Conservation (phyloP, 768 basidiomycete genomes). For the Termitomyces sp. region DNA sequence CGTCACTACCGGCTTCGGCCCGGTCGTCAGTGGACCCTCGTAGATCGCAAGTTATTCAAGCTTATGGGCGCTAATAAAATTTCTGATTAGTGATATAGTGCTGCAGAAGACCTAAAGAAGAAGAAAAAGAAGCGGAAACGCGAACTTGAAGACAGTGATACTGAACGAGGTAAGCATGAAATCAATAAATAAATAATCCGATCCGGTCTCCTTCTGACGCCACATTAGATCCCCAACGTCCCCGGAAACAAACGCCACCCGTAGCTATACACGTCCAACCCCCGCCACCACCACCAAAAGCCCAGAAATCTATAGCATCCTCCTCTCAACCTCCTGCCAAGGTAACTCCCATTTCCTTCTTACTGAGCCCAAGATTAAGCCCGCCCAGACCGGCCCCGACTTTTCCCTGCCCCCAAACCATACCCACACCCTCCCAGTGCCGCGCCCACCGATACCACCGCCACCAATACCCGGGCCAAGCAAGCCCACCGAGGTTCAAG, state of each 20-base stretch:
- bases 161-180: constrained; percentile 43
- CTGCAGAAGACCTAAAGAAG: constrained; percentile 55
- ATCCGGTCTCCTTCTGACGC: background rate
- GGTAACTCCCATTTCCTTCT: background rate
- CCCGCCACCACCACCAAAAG: constrained; percentile 42
- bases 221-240: constrained; percentile 41
- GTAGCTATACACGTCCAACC: constrained; percentile 27
- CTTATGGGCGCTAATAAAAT: background rate
- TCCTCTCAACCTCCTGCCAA: constrained; percentile 19
- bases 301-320: constrained; percentile 45
- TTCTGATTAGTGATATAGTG: constrained; percentile 12
- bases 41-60: constrained; percentile 36
- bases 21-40: constrained; percentile 60
- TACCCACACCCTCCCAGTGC: constrained; percentile 44
- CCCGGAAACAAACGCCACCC: constrained; percentile 57
- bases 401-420: constrained; percentile 49
- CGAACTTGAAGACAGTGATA: constrained; percentile 66
- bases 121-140: constrained; percentile 87
- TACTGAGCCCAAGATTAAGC: constrained; percentile 9
- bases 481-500: constrained; percentile 73
- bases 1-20: constrained; percentile 40
- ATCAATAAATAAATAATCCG: background rate
- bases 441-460: constrained; percentile 57
- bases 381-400: constrained; percentile 42
- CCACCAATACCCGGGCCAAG: constrained; percentile 76